Evolutionary conservation across 306 rosid genomes (phyloP).

Genomic region (Fagus sylvatica): DNA sequence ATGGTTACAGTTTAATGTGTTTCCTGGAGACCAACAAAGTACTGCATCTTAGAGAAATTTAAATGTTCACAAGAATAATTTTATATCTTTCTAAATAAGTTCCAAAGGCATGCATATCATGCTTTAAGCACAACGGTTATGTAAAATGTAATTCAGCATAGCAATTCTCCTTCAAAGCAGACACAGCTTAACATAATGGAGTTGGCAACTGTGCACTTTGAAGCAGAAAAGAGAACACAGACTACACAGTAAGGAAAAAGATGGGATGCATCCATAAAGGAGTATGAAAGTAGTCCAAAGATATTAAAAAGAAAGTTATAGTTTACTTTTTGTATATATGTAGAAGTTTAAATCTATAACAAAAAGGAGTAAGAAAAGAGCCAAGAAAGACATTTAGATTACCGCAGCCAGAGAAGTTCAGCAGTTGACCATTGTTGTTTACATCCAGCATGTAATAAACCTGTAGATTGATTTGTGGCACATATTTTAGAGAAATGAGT

Average conservation of each 20-base stretch:
- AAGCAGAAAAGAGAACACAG: conserved; percentile 6
- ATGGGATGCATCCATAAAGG: not conserved
- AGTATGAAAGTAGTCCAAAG: not conserved
- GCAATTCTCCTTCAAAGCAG: conserved; percentile 15
- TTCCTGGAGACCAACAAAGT: conserved; percentile 57
- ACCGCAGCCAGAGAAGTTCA: conserved; percentile 97
- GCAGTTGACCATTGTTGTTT: conserved; percentile 53
- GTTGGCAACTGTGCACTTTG: not conserved
- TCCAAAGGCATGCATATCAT: conserved; percentile 11
- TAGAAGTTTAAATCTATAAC: not conserved
- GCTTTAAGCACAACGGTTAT: not conserved
- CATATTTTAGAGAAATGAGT: conserved; percentile 6
- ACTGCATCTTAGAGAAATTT: conserved; percentile 24
- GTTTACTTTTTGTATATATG: not conserved
- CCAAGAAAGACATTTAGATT: conserved; percentile 29
- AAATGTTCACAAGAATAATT: conserved; percentile 21
- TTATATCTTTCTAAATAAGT: conserved; percentile 15
- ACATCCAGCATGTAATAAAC: conserved; percentile 92
- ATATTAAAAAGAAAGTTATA: not conserved
- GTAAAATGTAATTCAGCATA: conserved; percentile 17
- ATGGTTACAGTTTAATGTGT: conserved; percentile 90
- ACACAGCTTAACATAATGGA: conserved; percentile 3
- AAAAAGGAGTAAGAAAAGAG: conserved; percentile 13
- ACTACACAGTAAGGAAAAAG: not conserved
- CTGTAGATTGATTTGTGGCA: conserved; percentile 35